Base-by-base conservation (phyloP, 345 rosid genomes). In the Anastatica hierochuntica region DNA sequence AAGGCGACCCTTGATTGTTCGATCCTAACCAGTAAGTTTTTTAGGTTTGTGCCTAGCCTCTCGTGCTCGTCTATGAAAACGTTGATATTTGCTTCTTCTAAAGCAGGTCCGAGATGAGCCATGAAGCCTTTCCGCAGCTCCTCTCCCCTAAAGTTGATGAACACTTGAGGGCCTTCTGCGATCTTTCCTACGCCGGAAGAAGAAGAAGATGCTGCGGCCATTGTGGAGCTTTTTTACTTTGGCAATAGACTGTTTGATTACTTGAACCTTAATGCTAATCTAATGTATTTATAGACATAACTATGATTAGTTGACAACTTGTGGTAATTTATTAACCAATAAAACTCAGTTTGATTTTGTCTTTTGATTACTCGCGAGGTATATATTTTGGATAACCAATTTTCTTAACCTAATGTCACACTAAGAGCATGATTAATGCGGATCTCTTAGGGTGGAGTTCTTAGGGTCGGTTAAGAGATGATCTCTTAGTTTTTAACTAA, bases 61-160 rank as follows among this genome's bases (percentile, higher is more conserved):
- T 34, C 45, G 5, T 51, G 0, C 15, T 56, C 18, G 21, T 63
- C 68, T 13, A 21, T 57, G 60, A 69, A 62, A 14, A 54, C 52
- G 18, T 49, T 29, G 43, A 69, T 57, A 8, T 49, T 37, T 1
- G 44, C 52, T 0, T 15, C 20, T 29, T 21, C n/a, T 33, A 69
- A 24, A 14, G 44, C 56, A 18, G 21, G 15, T 1, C 7, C 27
- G 10, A 68, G 73, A 37, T 33, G 42, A 49, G 49, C 35, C 6
- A 58, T 3, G 24, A 68, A 62, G 53, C 36, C 15, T 44, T 15
- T 44, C 10, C 49, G 49, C 17, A 44, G 31, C 17, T 44, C 30
- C 7, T 14, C 9, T 44, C n/a, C n/a, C n/a, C n/a, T n/a, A n/a
- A n/a, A n/a, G n/a, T n/a, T n/a, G n/a, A n/a, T n/a, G n/a, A n/a